Evolutionary conservation across 163 green algal genomes (phyloP), one percentile per base, ranked within the genome.

Genomic region (Scenedesmus sp.): DNA sequence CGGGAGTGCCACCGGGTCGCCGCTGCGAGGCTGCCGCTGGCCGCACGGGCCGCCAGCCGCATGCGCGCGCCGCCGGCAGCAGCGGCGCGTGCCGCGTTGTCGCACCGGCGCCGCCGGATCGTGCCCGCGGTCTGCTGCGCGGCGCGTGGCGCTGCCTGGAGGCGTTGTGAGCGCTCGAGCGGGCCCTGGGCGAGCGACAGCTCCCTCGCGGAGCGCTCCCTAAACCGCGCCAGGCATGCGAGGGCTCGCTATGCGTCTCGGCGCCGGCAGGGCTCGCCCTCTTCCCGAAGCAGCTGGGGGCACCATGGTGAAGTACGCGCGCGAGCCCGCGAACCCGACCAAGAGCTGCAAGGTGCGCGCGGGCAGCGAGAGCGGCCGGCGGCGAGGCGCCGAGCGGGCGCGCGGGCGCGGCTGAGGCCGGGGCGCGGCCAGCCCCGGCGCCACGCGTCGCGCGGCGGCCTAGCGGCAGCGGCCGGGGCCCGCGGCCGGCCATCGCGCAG

Each of bases 231-330:
- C n/a, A n/a, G n/a, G n/a, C n/a, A n/a, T n/a, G n/a, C n/a, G n/a
- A 64, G 56, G 24, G 36, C 28, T 64, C 39, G 39, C 18, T 64
- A 64, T 24, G 56, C 56, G 56, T 64, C 56, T 3, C 3, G 22
- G 36, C 56, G 56, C 28, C 56, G 36, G 56, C 56, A 24, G 2
- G 28, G 11, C 9, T 36, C 56, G 36, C 56, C 56, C 56, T 64
- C 56, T 64, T 64, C 39, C 56, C 56, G 28, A 14, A 64, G 56
- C 28, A 28, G n/a, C n/a, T n/a, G n/a, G n/a, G n/a, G n/a, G 45
- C 66, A 88, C 64, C 71, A 97, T 97, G 92, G 88, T 92, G 36
- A 94, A 94, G 81, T 97, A 97, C 86, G 88, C 91, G 22, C 71
- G 82, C 60, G 89, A 95, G 63, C 83, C 88, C 18, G 84, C 84